These are phyloP conservation scores for Aspergillus puulaauensis DNA, from an alignment of 2,329 filamentous ascomycete genomes.

Conservation along the genomic window DNA sequence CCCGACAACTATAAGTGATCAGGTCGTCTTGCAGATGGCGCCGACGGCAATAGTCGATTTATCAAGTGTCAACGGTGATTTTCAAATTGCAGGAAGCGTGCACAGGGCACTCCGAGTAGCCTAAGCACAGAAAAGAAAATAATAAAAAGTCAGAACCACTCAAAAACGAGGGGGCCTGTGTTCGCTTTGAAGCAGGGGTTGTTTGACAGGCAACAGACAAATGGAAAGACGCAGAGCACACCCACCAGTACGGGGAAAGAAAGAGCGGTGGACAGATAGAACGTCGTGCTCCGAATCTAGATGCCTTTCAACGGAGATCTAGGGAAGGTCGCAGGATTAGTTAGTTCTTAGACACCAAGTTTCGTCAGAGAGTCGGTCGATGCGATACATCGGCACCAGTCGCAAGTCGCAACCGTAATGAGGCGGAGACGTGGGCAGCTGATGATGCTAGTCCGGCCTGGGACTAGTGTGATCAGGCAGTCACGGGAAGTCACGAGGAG, in stretches of 20 bases:
- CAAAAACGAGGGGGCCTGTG: slow-evolving; percentile 9
- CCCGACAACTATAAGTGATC: slow-evolving; percentile 21
- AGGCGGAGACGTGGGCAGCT: slow-evolving; percentile 25
- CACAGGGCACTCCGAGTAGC: slow-evolving; percentile 19
- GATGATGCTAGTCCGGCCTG: slow-evolving; percentile 22
- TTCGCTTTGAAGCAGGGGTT: slow-evolving; percentile 15
- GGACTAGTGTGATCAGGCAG: slow-evolving; percentile 26
- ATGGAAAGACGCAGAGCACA: slow-evolving; percentile 13
- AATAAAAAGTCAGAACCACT: slow-evolving; percentile 16
- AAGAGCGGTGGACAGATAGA: slow-evolving; percentile 21
- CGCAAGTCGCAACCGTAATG: slow-evolving; percentile 9
- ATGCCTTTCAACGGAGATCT: slow-evolving; percentile 5
- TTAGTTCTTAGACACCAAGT: neutral
- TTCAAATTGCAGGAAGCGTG: slow-evolving; percentile 22
- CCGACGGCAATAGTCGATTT: slow-evolving; percentile 17
- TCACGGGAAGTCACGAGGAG: slow-evolving; percentile 26
- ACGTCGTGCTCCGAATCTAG: neutral
- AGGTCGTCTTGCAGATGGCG: slow-evolving; percentile 31
- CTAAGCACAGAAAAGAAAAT: slow-evolving; percentile 15
- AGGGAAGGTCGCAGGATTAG: slow-evolving; percentile 2
- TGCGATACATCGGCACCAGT: slow-evolving; percentile 19
- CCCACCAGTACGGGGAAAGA: slow-evolving; percentile 19
- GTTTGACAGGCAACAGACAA: slow-evolving; percentile 16
- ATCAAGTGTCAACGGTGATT: slow-evolving; percentile 27
- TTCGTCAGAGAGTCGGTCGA: slow-evolving; percentile 12